Conservation (phyloP, 371 early-diverging fungal genomes). For the Lichtheimia ramosa region DNA sequence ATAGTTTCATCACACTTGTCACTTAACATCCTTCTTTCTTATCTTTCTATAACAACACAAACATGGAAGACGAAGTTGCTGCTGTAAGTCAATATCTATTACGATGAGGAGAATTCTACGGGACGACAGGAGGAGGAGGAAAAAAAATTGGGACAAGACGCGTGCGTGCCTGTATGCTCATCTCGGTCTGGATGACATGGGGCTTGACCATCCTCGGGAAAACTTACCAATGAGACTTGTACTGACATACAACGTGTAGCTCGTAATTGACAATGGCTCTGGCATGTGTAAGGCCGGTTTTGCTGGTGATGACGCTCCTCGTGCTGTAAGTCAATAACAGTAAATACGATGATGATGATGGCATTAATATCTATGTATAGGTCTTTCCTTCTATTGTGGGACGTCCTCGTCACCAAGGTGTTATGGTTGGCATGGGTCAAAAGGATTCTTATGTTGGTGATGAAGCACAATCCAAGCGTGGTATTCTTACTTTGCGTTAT, state of each 20-base stretch:
- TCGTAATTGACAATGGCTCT: constrained; percentile 98
- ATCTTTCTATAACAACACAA: constrained; percentile 18
- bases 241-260: too few species aligned
- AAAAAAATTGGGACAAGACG: too few species aligned
- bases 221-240: too few species aligned
- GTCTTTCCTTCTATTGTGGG: constrained; percentile 99
- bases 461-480: constrained; percentile 99
- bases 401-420: constrained; percentile 98
- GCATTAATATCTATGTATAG: constrained; percentile 29
- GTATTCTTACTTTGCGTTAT: constrained; percentile 98
- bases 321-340: constrained; percentile 86
- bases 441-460: constrained; percentile 99
- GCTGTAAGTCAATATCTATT: constrained; percentile 61
- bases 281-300: constrained; percentile 99
- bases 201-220: too few species aligned
- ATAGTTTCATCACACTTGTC: too few species aligned
- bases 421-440: constrained; percentile 99
- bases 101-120: too few species aligned
- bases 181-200: too few species aligned
- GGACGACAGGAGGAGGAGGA: too few species aligned
- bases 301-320: constrained; percentile 99
- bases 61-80: constrained; percentile 83
- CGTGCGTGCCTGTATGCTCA: too few species aligned
- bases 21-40: constrained; percentile 15
- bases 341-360: background rate